Base-by-base conservation (phyloP, 495 filamentous ascomycete genomes). In the Hypoxylon trugodes region DNA sequence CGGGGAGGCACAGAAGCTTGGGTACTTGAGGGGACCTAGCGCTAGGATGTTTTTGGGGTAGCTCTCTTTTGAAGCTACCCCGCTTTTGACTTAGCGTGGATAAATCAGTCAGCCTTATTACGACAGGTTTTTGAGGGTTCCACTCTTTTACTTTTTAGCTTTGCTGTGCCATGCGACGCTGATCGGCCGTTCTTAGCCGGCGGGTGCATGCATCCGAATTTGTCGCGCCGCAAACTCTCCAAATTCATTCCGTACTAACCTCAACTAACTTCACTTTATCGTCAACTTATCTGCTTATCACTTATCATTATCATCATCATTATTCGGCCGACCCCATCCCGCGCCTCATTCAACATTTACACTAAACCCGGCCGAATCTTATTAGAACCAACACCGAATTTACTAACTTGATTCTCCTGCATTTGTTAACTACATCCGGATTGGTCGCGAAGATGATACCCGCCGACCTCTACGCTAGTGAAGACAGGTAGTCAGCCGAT, bases 41-140 rank as follows among this genome's bases (percentile, higher is more conserved):
- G n/a, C n/a, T n/a, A n/a, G n/a, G n/a, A n/a, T n/a, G n/a, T n/a
- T n/a, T n/a, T n/a, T n/a, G n/a, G n/a, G n/a, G n/a, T n/a, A n/a
- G n/a, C n/a, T n/a, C n/a, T n/a, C n/a, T n/a, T n/a, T n/a, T n/a
- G n/a, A 21, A 59, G 55, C 48, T 56, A 61, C 56, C 63, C 63
- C 56, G 45, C 63, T 48, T 12, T 26, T n/a, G n/a, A n/a, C n/a
- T n/a, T n/a, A n/a, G n/a, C n/a, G n/a, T n/a, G n/a, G n/a, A n/a
- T n/a, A n/a, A n/a, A n/a, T n/a, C n/a, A n/a, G n/a, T 50, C 57
- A 66, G 56, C 63, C 57, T 66, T 66, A 61, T 22, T 33, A 38
- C 16, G 28, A 30, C 28, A 4, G 28, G n/a, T n/a, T n/a, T n/a
- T n/a, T n/a, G n/a, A n/a, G n/a, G n/a, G n/a, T n/a, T n/a, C n/a